Conservation (phyloP, 805 yeast genomes). For the Candida glaebosa region DNA sequence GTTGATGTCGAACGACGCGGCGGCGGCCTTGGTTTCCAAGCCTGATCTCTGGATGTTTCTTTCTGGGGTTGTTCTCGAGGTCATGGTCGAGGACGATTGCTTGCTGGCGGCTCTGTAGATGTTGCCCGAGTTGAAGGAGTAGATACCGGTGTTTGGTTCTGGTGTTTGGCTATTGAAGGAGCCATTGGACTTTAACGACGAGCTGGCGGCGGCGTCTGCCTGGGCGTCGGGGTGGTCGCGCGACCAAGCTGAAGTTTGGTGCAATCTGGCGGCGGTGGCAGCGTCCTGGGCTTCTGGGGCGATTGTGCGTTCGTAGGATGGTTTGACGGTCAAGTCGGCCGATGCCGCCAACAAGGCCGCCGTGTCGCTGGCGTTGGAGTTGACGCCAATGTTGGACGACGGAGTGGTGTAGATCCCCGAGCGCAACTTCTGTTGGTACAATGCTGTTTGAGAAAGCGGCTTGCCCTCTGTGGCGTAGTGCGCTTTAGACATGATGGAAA, state of each 20-base stretch:
- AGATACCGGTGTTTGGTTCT: slow-evolving; percentile 30
- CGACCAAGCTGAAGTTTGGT: slow-evolving; percentile 48
- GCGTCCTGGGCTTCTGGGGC: slow-evolving; percentile 65
- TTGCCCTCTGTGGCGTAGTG: slow-evolving; percentile 69
- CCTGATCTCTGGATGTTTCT: slow-evolving; percentile 32
- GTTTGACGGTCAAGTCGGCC: slow-evolving; percentile 57
- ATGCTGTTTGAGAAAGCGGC: slow-evolving; percentile 70
- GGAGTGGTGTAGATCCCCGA: slow-evolving; percentile 61
- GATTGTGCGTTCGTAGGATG: slow-evolving; percentile 58
- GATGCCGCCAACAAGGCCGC: slow-evolving; percentile 76
- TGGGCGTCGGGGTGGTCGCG: slow-evolving; percentile 42
- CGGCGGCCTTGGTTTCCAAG: slow-evolving; percentile 23
- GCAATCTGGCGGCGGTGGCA: slow-evolving; percentile 45
- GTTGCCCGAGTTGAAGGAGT: slow-evolving; percentile 25
- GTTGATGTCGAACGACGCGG: slow-evolving; percentile 27
- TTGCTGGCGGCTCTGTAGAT: slow-evolving; percentile 31
- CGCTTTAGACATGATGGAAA: slow-evolving; percentile 29
- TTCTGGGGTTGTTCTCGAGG: slow-evolving; percentile 43
- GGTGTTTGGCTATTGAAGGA: slow-evolving; percentile 16
- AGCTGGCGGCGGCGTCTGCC: slow-evolving; percentile 49
- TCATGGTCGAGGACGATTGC: slow-evolving; percentile 44
- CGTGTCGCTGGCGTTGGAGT: slow-evolving; percentile 64
- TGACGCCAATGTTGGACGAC: slow-evolving; percentile 54
- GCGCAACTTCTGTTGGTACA: slow-evolving; percentile 68
- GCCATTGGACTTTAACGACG: slow-evolving; percentile 3